Evolutionary conservation across 169 alveolate genomes (phyloP), one percentile per base, ranked within the genome.

Genomic region (Plasmodium malariae): DNA sequence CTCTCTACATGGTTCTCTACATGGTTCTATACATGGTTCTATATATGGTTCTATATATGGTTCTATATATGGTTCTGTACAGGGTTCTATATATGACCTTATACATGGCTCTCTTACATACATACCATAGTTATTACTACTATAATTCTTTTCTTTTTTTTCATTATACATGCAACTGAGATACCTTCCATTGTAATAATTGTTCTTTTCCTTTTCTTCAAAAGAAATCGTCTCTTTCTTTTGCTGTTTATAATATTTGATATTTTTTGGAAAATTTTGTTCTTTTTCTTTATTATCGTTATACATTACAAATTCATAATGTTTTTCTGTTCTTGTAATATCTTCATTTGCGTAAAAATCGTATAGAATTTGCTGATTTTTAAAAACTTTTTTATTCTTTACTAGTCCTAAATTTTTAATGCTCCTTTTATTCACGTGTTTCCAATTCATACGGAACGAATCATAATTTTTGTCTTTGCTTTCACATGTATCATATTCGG

Each of bases 151-250:
- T 34, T 36, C 40, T 9, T n/a, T 55, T 57, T 74, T 40, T 37
- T 74, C 55, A 11, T 59, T 54, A 9, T 60, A 45, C 9, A 74
- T 6, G 36, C 60, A n/a, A 11, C 24, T 48, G 1, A 17, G 26
- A 57, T 26, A 74, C n/a, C 73, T 55, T 57, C 57, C 73, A 12
- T 36, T 74, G 49, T 74, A 57, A 57, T 55, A 11, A 30, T 12
- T 21, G 57, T 74, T 55, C 3, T 74, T 24, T 5, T 57, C 36
- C 30, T 55, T 57, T 2, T 26, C 65, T 49, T 30, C 12, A 12
- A 24, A 28, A 59, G 26, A 7, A 17, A 36, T 74, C 1, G 14
- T 36, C n/a, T 57, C 72, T 9, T 24, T 57, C 32, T 48, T 30
- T 45, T 43, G 7, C 30, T 32, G 21, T 57, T 34, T 55, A 12